Percentiles rank a stretch among this genome's conserved stretches.
These are phyloP conservation scores for Ophiostoma perfectum DNA, from an alignment of 2,329 filamentous ascomycete genomes.

Conservation along the genomic window DNA sequence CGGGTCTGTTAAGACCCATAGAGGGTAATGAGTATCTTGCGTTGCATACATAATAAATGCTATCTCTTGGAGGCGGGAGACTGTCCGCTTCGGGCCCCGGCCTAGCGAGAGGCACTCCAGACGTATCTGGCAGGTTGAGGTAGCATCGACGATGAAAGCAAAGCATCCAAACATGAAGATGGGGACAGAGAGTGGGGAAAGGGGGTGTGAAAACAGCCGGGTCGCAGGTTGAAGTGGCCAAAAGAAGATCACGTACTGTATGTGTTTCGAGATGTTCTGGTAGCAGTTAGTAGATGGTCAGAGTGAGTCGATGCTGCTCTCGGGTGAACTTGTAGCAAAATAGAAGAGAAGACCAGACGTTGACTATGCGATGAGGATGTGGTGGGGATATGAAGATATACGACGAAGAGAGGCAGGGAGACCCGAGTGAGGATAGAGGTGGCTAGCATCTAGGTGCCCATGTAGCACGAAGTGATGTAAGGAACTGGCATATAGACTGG, in stretches of 20 bases:
- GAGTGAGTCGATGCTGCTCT: neutral
- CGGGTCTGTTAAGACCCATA: conserved; percentile 1
- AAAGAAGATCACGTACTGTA: conserved; percentile 39
- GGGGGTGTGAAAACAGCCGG: conserved; percentile 32
- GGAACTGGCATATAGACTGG: conserved; percentile 22
- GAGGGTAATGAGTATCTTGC: neutral
- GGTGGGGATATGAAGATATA: neutral
- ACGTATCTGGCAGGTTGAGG: conserved; percentile 19
- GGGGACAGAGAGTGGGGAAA: conserved; percentile 28
- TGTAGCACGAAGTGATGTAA: neutral
- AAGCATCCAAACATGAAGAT: conserved; percentile 13
- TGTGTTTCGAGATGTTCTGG: conserved; percentile 37
- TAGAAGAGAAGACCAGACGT: too few relatives aligned
- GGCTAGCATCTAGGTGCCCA: neutral
- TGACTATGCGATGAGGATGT: conserved; percentile 7
- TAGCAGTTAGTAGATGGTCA: neutral
- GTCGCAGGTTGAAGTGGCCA: conserved; percentile 32
- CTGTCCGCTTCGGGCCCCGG: neutral
- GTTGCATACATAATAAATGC: neutral
- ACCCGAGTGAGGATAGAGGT: neutral
- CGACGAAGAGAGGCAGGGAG: neutral
- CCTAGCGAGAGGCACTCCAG: neutral
- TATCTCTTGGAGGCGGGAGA: neutral
- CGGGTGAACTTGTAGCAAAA: too few relatives aligned
- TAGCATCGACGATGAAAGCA: conserved; percentile 14